These are phyloP conservation scores for Aquilaria agallochum DNA, from an alignment of 441 rosid genomes.

Conservation along the genomic window DNA sequence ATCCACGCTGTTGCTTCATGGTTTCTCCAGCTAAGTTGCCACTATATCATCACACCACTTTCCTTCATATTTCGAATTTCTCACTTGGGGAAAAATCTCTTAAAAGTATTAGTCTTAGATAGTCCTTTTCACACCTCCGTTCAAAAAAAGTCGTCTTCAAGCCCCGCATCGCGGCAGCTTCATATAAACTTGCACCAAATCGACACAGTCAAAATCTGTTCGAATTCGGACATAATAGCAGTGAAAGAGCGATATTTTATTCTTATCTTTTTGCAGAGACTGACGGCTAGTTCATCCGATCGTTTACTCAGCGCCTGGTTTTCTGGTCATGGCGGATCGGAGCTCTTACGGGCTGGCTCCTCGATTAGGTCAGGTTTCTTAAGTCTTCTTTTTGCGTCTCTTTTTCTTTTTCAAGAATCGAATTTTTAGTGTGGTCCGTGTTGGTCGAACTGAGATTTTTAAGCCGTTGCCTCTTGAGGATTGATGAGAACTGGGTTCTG, in stretches of 20 bases:
- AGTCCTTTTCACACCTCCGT: conserved; percentile 7
- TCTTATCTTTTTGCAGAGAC: background rate
- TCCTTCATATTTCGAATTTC: conserved; percentile 3
- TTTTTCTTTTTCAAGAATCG: conserved; percentile 4
- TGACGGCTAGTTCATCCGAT: conserved; percentile 2
- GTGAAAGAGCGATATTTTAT: background rate
- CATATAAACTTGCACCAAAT: background rate
- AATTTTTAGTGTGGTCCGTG: background rate
- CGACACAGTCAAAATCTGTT: background rate
- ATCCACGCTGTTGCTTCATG: background rate
- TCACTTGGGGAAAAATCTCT: background rate
- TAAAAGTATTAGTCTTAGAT: background rate
- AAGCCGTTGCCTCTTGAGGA: too few species aligned
- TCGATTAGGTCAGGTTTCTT: conserved; percentile 51
- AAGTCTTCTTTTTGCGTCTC: conserved; percentile 7
- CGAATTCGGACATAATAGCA: background rate
- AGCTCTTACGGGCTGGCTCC: conserved; percentile 52
- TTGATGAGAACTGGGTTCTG: background rate
- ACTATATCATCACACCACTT: conserved; percentile 1
- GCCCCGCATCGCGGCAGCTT: background rate
- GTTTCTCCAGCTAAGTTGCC: conserved; percentile 1
- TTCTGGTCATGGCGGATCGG: conserved; percentile 57
- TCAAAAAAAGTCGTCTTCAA: conserved; percentile 2
- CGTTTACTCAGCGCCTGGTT: conserved; percentile 17
- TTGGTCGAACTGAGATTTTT: too few species aligned